Evolutionary conservation across 2,329 filamentous ascomycete species (phyloP), one percentile per base, ranked within the genome.

Genomic region (Colletotrichum cuscutae): DNA sequence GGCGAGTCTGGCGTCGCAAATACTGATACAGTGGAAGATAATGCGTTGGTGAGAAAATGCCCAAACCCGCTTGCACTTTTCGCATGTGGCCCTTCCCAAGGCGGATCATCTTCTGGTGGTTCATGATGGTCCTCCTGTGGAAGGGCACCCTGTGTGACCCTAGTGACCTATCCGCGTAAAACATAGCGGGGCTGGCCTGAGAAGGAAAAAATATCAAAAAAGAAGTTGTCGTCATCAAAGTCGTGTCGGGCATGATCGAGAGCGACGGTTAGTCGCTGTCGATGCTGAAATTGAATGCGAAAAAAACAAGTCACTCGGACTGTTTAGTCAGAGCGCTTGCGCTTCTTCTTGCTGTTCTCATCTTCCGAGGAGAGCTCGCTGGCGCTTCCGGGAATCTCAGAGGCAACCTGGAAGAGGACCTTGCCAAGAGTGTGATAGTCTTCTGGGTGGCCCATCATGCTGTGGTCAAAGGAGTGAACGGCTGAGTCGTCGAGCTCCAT

Each of bases 401-500:
- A 89, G 32, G 94, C 91, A 68, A 95, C 91, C 82, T 95, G 93
- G 86, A 95, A 97, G 74, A 97, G 90, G 54, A 94, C 93, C 79
- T 92, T 92, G 76, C 94, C 94, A 73, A 94, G 89, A 71, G 88
- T 87, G 77, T 87, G 87, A 71, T 91, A 91, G 74, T 94, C 92
- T n/a, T 91, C 89, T 19, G 82, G 80, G 28, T 72, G 71, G 12
- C 67, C 61, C 82, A 85, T 85, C 82, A 84, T 82, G 68, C 82
- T 82, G 70, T 78, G 82, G 76, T 84, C 83, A 62, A 85, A 85
- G 35, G 81, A 78, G 65, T 82, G 83, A 2, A 79, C 81, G 5
- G 94, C 92, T 56, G 89, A 89, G 68, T 93, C 89, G 76, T 96
- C 94, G 62, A 98, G 89, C 79, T 94, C 94, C 93, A 98, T 96